phyloP scores from a whole-genome alignment of 495 filamentous ascomycete genomes.

The Sordaria brevicollis region DNA sequence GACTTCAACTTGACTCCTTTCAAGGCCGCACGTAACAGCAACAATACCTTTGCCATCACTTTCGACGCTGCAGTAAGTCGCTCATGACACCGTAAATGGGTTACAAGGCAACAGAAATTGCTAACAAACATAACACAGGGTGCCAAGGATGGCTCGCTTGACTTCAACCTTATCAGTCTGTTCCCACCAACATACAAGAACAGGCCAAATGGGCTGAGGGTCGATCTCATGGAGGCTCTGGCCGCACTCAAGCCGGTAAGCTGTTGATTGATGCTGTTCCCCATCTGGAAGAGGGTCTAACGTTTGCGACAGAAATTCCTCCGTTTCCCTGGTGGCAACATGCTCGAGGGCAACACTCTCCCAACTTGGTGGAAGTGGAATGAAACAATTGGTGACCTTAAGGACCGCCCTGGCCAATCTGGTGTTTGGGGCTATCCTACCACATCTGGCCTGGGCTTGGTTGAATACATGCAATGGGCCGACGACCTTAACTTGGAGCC shows the following conservation, averaged over 20 bases:
- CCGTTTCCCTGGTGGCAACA: constrained; percentile 59
- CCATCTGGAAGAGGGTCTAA: neutral
- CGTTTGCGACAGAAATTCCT: constrained; percentile 33
- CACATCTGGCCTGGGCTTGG: constrained; percentile 50
- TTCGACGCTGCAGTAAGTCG: constrained; percentile 37
- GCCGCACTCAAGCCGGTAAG: constrained; percentile 38
- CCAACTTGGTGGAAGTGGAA: constrained; percentile 57
- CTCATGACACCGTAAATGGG: neutral
- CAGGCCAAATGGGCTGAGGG: constrained; percentile 50
- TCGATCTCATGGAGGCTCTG: constrained; percentile 48
- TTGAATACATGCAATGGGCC: constrained; percentile 58
- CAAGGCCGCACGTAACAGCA: constrained; percentile 41
- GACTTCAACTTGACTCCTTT: constrained; percentile 33
- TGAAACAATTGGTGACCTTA: constrained; percentile 53
- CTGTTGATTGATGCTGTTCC: neutral
- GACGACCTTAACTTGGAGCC: constrained; percentile 52
- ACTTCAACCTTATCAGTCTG: constrained; percentile 54
- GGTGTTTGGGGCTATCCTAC: constrained; percentile 54
- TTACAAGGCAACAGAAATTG: neutral
- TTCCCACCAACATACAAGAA: constrained; percentile 60
- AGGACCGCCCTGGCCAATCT: constrained; percentile 48
- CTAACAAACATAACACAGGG: constrained; percentile 13
- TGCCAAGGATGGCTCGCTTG: constrained; percentile 35
- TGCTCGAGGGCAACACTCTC: constrained; percentile 47
- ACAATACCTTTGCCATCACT: constrained; percentile 56